A percentile compares a stretch with the other conserved stretches of the same genome.
These are phyloP conservation scores for Lipomyces oligophaga DNA, from an alignment of 805 yeast genomes.

Conservation along the genomic window DNA sequence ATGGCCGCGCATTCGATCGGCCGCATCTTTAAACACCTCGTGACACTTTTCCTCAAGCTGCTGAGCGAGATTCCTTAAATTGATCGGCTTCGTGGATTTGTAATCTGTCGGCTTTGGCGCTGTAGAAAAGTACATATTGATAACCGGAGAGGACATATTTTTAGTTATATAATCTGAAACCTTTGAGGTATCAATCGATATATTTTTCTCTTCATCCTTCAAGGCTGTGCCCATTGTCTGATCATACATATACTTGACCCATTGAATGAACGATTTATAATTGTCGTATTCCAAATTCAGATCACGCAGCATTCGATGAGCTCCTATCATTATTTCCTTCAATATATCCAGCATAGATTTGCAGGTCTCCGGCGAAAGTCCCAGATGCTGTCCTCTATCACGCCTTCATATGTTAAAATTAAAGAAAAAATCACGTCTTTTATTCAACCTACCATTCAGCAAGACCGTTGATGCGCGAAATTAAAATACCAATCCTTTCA, in stretches of 20 bases:
- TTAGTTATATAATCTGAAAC: constrained; percentile 20
- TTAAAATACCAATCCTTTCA: constrained; percentile 24
- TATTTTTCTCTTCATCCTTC: constrained; percentile 8
- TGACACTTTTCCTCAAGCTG: constrained; percentile 1
- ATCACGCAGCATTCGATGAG: constrained; percentile 18
- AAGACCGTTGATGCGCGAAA: constrained; percentile 27
- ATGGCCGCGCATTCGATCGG: constrained; percentile 25
- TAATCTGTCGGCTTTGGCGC: background rate
- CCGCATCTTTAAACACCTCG: constrained; percentile 17
- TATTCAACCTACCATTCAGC: constrained; percentile 26
- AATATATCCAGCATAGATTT: constrained; percentile 16
- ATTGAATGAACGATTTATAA: constrained; percentile 19
- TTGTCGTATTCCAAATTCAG: constrained; percentile 20
- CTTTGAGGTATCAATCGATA: constrained; percentile 13
- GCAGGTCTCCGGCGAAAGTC: constrained; percentile 19
- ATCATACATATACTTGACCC: constrained; percentile 21
- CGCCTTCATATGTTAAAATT: constrained; percentile 16
- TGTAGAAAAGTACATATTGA: constrained; percentile 4
- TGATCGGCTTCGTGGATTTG: background rate
- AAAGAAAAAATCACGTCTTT: background rate
- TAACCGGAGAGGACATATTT: constrained; percentile 2
- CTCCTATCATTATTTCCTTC: constrained; percentile 5
- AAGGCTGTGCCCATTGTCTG: constrained; percentile 6
- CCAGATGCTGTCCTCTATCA: constrained; percentile 29
- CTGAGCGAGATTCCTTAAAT: constrained; percentile 3